These are phyloP conservation scores for Diversispora epigaea DNA, from an alignment of 192 early-diverging fungal species.

Conservation along the genomic window DNA sequence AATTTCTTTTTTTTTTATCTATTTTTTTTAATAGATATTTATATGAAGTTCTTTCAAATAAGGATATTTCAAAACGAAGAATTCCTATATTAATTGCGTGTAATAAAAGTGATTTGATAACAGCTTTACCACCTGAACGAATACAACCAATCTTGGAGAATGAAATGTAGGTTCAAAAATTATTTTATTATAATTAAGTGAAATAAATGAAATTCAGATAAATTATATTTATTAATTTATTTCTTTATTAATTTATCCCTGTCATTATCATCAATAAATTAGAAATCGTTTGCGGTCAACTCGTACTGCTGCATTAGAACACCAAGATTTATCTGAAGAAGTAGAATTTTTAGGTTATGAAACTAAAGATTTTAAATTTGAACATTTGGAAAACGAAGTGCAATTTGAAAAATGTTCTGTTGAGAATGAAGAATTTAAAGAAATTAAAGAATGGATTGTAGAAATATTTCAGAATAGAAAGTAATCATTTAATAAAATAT, in stretches of 20 bases:
- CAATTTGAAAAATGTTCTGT: constrained; percentile 66
- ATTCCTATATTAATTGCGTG: constrained; percentile 73
- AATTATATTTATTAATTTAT: background rate
- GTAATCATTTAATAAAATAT: background rate
- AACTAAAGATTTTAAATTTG: constrained; percentile 76
- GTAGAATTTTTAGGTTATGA: constrained; percentile 80
- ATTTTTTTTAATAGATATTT: constrained; percentile 47
- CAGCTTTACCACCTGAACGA: constrained; percentile 64
- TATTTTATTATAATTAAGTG: background rate
- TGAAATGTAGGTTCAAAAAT: constrained; percentile 61
- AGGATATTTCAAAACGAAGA: constrained; percentile 52
- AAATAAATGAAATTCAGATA: no score
- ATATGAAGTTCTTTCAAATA: constrained; percentile 77
- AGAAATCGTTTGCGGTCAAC: constrained; percentile 67
- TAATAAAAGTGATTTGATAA: constrained; percentile 80
- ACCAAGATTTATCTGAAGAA: constrained; percentile 57
- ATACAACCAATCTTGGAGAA: constrained; percentile 69
- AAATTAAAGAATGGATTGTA: constrained; percentile 64
- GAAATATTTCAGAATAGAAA: constrained; percentile 23
- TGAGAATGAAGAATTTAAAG: constrained; percentile 56
- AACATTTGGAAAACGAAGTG: constrained; percentile 72
- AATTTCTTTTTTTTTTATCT: background rate
- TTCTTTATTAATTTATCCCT: background rate
- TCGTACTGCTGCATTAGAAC: constrained; percentile 65
- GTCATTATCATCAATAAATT: background rate